Evolutionary conservation across 345 rosid genomes (phyloP), one percentile per base, ranked within the genome.

Genomic region (Hirschfeldia incana): DNA sequence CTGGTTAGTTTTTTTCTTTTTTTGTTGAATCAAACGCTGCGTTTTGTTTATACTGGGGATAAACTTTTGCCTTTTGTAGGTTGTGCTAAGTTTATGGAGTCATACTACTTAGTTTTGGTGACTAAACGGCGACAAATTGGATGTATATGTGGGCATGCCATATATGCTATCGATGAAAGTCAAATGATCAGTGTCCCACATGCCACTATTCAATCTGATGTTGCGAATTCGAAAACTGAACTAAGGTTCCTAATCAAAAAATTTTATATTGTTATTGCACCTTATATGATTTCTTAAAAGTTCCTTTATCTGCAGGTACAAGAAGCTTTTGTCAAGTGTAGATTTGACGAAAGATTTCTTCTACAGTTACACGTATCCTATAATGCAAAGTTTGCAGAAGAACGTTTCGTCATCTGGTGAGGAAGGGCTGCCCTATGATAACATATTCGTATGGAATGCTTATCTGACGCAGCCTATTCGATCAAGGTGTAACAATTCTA

Each of bases 261-360:
- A 2, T 0, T 29, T 28, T 29, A 29, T 29, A 29, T 29, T 29
- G 30, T 2, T 29, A 29, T 29, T 29, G 2, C 3, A 3, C 0
- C 30, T 2, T 2, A 29, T 29, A 21, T 21, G 21, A 1, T 55
- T 80, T 6, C 37, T 80, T 53, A 4, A 12, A 2, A 64, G 75
- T 79, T 73, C 17, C 70, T 73, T 26, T 15, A 30, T 69, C 8
- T 90, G 82, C 91, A 95, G 98, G 90, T 95, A 95, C 89, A 95
- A 90, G 83, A 95, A 93, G 84, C 91, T 95, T 73, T 79, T 95
- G 73, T 95, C 97, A 74, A 93, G 99, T 80, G 99, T 95, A 73
- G 98, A 95, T 87, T 88, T 95, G 87, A 93, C 97, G 34, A 95
- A 91, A 85, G 99, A 95, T 85, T 95, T 93, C 78, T 95, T 87